Conservation (phyloP, 192 early-diverging fungal genomes). For the Piromyces finnis region DNA sequence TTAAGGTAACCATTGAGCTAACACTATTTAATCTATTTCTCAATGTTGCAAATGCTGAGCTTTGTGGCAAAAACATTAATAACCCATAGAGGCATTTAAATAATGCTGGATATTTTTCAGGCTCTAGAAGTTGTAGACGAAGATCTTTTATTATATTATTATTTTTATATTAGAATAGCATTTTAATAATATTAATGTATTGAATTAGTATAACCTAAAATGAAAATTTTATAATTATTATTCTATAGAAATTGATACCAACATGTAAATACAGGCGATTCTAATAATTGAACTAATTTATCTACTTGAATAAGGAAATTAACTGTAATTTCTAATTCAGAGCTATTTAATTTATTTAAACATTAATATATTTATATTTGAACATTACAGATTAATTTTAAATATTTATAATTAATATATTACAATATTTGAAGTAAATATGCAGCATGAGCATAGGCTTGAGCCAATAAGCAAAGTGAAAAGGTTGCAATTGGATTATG, state of each 20-base stretch:
- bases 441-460: conserved; percentile 83
- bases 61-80: conserved; percentile 93
- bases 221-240: background rate
- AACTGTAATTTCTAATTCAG: conserved; percentile 86
- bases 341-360: conserved; percentile 6
- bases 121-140: conserved; percentile 83
- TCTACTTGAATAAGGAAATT: conserved; percentile 89
- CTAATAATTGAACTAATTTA: conserved; percentile 92
- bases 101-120: conserved; percentile 70
- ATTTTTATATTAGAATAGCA: too few species aligned
- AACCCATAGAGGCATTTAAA: conserved; percentile 88
- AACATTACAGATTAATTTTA: too few species aligned
- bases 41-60: conserved; percentile 85
- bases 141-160: conserved; percentile 17
- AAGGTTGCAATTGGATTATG: conserved; percentile 90
- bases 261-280: conserved; percentile 88
- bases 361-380: too few species aligned
- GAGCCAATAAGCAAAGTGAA: conserved; percentile 85
- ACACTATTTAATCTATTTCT: conserved; percentile 85
- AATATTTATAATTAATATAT: too few species aligned
- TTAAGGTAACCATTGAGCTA: conserved; percentile 40
- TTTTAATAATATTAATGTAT: background rate
- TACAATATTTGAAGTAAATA: conserved; percentile 66
- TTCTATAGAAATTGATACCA: background rate
- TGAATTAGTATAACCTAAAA: too few species aligned